Percentiles rank a stretch among this genome's conserved stretches.
Evolutionary conservation across 495 filamentous ascomycete genomes (phyloP).

Genomic region (Penicillium atrosanguineum): DNA sequence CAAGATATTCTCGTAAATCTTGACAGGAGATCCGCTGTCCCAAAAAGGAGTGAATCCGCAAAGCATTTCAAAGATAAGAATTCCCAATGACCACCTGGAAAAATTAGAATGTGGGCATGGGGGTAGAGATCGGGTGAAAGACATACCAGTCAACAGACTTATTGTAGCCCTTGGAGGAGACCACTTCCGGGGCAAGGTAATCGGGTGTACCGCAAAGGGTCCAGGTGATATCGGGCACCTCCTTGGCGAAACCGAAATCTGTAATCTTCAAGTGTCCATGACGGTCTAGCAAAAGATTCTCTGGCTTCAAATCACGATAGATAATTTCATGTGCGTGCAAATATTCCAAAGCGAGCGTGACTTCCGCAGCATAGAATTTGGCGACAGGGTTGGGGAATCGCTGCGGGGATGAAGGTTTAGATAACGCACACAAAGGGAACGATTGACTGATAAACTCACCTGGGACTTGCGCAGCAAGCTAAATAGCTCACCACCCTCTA

Average conservation of each 20-base stretch:
- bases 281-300: constrained; percentile 91
- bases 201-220: constrained; percentile 98
- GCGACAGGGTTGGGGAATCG: constrained; percentile 98
- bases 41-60: constrained; percentile 98
- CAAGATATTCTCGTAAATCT: constrained; percentile 98
- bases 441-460: constrained; percentile 52
- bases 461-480: constrained; percentile 93
- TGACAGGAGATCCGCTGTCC: constrained; percentile 95
- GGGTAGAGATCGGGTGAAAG: not conserved
- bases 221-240: constrained; percentile 98
- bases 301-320: constrained; percentile 95
- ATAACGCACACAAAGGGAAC: not conserved
- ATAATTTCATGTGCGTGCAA: constrained; percentile 94
- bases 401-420: constrained; percentile 40
- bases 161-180: constrained; percentile 96
- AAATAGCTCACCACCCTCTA: constrained; percentile 98
- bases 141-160: constrained; percentile 97
- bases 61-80: constrained; percentile 99
- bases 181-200: constrained; percentile 95
- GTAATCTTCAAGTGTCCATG: constrained; percentile 98
- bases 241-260: constrained; percentile 98
- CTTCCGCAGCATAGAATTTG: constrained; percentile 98
- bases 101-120: constrained; percentile 1
- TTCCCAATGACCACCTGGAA: constrained; percentile 92
- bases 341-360: constrained; percentile 92